Conservation (phyloP, 192 early-diverging fungal species). For the Phlyctochytrium bullatum region DNA sequence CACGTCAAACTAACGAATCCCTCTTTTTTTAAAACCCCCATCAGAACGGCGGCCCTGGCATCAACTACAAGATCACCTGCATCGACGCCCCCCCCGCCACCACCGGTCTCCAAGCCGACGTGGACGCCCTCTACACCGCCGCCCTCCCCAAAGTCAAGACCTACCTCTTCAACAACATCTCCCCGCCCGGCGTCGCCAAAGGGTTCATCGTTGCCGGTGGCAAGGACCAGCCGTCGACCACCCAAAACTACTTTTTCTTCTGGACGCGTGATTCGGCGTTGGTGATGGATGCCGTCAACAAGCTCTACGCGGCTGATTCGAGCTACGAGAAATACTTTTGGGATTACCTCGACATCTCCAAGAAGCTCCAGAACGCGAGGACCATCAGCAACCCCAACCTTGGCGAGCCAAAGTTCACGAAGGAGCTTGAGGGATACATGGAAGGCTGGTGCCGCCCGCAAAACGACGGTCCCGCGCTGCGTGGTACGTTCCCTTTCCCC, state of each 20-base stretch:
- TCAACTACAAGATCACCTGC: conserved; percentile 10
- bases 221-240: neutral
- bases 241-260: conserved; percentile 71
- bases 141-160: neutral
- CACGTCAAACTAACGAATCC: too few species aligned
- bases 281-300: conserved; percentile 42
- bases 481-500: too few species aligned
- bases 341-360: too few species aligned
- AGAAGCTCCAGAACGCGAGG: too few species aligned
- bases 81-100: neutral
- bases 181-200: conserved; percentile 3
- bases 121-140: neutral
- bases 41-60: conserved; percentile 25
- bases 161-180: conserved; percentile 22
- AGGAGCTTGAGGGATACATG: too few species aligned
- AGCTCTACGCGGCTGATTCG: too few species aligned
- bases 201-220: conserved; percentile 15
- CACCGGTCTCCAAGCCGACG: conserved; percentile 10
- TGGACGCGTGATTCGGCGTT: conserved; percentile 72
- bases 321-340: too few species aligned
- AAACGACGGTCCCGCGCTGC: too few species aligned
- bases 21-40: too few species aligned
- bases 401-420: too few species aligned
- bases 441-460: too few species aligned
- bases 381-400: too few species aligned